These are phyloP conservation scores for Citeromyces hawaiiensis DNA, from an alignment of 1,139 yeast species.

Conservation along the genomic window DNA sequence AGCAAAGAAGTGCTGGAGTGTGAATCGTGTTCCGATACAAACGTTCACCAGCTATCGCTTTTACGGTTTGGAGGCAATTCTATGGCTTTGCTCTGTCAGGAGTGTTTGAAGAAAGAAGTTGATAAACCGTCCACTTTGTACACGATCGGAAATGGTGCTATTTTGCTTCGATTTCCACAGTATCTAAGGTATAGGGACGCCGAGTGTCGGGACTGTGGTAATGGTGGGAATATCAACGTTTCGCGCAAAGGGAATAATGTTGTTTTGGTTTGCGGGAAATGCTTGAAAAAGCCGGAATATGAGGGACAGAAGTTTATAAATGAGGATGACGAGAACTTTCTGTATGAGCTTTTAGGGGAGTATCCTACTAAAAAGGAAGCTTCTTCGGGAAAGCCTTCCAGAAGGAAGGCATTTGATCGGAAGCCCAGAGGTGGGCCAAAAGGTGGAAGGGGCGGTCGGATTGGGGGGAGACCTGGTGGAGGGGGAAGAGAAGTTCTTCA, in stretches of 20 bases:
- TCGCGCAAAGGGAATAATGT: constrained; percentile 9
- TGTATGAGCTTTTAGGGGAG: constrained; percentile 30
- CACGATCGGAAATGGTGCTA: constrained; percentile 38
- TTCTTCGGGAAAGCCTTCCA: constrained; percentile 13
- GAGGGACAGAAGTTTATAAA: constrained; percentile 19
- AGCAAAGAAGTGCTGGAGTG: constrained; percentile 33
- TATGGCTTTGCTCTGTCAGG: constrained; percentile 34
- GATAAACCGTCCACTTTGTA: constrained; percentile 37
- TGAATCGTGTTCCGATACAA: constrained; percentile 41
- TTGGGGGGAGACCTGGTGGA: too few species aligned
- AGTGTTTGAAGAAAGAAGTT: constrained; percentile 28
- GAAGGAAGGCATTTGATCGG: constrained; percentile 18
- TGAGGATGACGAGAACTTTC: constrained; percentile 33
- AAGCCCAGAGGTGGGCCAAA: constrained; percentile 10
- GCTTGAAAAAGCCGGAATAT: constrained; percentile 20
- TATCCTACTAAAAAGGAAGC: constrained; percentile 23
- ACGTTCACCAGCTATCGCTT: constrained; percentile 38
- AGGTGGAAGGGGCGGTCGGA: too few species aligned
- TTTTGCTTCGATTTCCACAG: constrained; percentile 31
- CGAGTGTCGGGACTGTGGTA: constrained; percentile 29
- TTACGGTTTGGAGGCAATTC: constrained; percentile 43
- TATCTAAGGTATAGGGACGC: constrained; percentile 38
- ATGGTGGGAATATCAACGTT: constrained; percentile 13
- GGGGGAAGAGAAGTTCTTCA: constrained; percentile 19
- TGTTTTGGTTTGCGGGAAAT: constrained; percentile 20